These are phyloP conservation scores for Mycena rebaudengoi DNA, from an alignment of 768 basidiomycete species.

Conservation along the genomic window DNA sequence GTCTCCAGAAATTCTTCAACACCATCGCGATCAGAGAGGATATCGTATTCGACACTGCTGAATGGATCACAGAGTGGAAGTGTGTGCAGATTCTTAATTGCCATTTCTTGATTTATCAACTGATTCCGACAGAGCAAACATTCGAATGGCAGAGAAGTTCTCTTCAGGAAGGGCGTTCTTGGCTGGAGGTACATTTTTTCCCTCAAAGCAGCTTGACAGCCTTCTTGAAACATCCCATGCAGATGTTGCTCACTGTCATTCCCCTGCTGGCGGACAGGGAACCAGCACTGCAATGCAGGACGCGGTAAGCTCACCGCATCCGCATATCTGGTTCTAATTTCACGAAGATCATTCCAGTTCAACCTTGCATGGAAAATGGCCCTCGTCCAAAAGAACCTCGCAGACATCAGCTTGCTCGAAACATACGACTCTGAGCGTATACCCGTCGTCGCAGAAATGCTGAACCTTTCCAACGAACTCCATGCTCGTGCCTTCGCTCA, in stretches of 20 bases:
- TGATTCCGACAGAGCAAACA: slow-evolving; percentile 41
- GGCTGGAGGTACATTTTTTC: slow-evolving; percentile 30
- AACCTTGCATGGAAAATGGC: slow-evolving; percentile 36
- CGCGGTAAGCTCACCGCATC: slow-evolving; percentile 17
- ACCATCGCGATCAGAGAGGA: slow-evolving; percentile 11
- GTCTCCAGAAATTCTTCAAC: slow-evolving; percentile 11
- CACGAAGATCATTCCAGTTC: no score
- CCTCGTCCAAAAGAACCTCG: slow-evolving; percentile 29
- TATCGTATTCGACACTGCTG: not conserved
- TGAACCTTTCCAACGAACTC: slow-evolving; percentile 34
- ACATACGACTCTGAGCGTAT: slow-evolving; percentile 41
- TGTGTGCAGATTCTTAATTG: not conserved
- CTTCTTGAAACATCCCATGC: not conserved
- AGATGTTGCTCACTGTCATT: slow-evolving; percentile 51
- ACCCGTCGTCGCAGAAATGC: slow-evolving; percentile 47
- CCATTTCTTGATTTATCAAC: not conserved
- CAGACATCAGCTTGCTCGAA: slow-evolving; percentile 23
- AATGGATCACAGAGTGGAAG: slow-evolving; percentile 14
- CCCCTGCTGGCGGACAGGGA: slow-evolving; percentile 31
- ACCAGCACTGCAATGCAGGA: slow-evolving; percentile 21
- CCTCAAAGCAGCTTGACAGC: not conserved
- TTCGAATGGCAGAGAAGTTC: slow-evolving; percentile 49
- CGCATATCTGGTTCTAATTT: not conserved
- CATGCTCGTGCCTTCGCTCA: slow-evolving; percentile 8
- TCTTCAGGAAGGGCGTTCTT: slow-evolving; percentile 45